phyloP scores from a whole-genome alignment of 805 yeast species.

The Saturnispora bothae region DNA sequence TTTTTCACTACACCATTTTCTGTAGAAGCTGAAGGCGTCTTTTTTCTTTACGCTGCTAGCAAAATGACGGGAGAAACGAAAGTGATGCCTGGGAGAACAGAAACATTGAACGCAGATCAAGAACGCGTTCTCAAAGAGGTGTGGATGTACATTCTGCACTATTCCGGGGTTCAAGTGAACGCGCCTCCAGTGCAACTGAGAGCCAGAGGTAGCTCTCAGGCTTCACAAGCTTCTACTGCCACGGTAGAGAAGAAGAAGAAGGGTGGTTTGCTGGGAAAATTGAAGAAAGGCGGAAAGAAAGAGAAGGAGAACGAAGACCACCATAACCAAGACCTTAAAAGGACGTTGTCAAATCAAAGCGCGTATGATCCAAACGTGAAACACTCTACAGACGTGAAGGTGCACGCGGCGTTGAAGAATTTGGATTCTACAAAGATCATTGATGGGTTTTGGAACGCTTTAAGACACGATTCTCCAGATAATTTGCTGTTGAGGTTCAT shows the following conservation, averaged over 20 bases:
- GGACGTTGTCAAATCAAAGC: constrained; percentile 17
- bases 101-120: constrained; percentile 41
- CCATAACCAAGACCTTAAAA: constrained; percentile 9
- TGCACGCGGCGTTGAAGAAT: constrained; percentile 41
- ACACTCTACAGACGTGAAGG: constrained; percentile 25
- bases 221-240: not conserved
- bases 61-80: no score
- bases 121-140: constrained; percentile 56
- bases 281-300: constrained; percentile 19
- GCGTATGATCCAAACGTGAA: constrained; percentile 22
- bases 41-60: not conserved
- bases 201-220: constrained; percentile 6
- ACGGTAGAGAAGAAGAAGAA: constrained; percentile 21
- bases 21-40: not conserved
- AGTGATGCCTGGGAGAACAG: constrained; percentile 32
- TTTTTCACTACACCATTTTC: not conserved
- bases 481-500: constrained; percentile 63
- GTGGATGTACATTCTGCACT: constrained; percentile 57
- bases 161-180: constrained; percentile 39
- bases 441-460: constrained; percentile 44
- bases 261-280: constrained; percentile 22
- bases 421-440: constrained; percentile 43
- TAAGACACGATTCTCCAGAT: constrained; percentile 76
- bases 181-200: constrained; percentile 13
- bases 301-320: constrained; percentile 9